phyloP scores from a whole-genome alignment of 164 flowering plant species.

The Vitis rotundifolia region DNA sequence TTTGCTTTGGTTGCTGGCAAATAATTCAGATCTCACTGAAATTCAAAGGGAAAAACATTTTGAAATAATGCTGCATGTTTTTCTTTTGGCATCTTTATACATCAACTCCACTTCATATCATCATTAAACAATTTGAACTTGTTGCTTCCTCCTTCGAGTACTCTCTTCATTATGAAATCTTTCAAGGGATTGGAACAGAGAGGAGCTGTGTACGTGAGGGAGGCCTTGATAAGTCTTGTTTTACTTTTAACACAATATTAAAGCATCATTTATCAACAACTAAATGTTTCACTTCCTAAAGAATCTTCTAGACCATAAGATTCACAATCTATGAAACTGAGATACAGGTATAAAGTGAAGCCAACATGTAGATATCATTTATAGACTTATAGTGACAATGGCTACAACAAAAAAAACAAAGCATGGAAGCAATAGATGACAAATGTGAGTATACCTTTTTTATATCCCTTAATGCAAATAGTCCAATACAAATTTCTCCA shows the following conservation, averaged over 20 bases:
- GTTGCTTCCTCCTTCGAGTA: no score
- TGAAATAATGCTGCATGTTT: no score
- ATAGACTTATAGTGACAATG: neutral
- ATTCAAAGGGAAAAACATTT: no score
- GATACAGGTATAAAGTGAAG: neutral
- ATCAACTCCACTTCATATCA: no score
- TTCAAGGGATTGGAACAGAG: no score
- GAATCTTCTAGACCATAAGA: neutral
- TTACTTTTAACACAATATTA: neutral
- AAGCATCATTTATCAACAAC: neutral
- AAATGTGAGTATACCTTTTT: conserved; percentile 62
- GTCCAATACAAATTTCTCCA: conserved; percentile 97
- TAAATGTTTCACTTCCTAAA: neutral
- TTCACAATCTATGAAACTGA: neutral
- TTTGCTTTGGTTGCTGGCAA: no score
- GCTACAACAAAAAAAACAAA: conserved; percentile 5
- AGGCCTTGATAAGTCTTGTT: neutral
- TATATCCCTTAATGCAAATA: conserved; percentile 84
- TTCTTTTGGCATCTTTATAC: no score
- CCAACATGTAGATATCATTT: neutral
- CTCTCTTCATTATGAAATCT: no score
- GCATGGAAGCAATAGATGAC: neutral
- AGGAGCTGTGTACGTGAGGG: neutral
- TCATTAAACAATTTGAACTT: no score
- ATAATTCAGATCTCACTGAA: no score